These are phyloP conservation scores for Colletotrichum chrysophilum DNA, from an alignment of 2,329 filamentous ascomycete genomes.

Conservation along the genomic window DNA sequence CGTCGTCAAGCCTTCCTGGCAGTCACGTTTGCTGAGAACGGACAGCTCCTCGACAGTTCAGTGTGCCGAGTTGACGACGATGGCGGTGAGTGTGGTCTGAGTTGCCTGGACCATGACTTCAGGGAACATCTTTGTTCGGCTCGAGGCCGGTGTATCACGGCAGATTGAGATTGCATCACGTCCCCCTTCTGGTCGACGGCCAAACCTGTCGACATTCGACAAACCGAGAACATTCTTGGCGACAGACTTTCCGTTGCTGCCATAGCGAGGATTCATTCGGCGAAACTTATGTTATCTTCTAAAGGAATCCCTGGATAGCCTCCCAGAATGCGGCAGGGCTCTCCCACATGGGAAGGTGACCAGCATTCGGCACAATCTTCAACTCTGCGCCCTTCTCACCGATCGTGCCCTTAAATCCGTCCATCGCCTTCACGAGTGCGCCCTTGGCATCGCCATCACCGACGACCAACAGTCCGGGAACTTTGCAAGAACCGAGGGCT, in stretches of 20 bases:
- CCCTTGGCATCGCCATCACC: conserved; percentile 74
- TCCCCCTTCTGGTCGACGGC: neutral
- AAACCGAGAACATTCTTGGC: neutral
- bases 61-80: neutral
- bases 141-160: neutral
- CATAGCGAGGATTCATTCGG: neutral
- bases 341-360: conserved; percentile 87
- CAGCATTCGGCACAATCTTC: conserved; percentile 70
- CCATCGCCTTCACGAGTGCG: conserved; percentile 80
- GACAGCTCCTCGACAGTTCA: neutral
- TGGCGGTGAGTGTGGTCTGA: neutral
- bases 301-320: conserved; percentile 65
- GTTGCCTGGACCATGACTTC: neutral
- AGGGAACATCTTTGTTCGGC: conserved; percentile 1
- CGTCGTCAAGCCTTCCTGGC: neutral
- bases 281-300: neutral
- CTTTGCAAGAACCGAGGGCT: conserved; percentile 56
- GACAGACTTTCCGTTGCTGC: neutral
- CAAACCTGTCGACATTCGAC: neutral
- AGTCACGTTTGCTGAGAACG: neutral
- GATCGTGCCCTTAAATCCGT: conserved; percentile 67
- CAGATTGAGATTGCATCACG: neutral
- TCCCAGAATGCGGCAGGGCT: conserved; percentile 71
- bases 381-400: conserved; percentile 62
- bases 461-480: conserved; percentile 72